A percentile compares a stretch with the other conserved stretches of the same genome.
phyloP scores from a whole-genome alignment of 495 filamentous ascomycete species.

The Penicillium egyptiacum region DNA sequence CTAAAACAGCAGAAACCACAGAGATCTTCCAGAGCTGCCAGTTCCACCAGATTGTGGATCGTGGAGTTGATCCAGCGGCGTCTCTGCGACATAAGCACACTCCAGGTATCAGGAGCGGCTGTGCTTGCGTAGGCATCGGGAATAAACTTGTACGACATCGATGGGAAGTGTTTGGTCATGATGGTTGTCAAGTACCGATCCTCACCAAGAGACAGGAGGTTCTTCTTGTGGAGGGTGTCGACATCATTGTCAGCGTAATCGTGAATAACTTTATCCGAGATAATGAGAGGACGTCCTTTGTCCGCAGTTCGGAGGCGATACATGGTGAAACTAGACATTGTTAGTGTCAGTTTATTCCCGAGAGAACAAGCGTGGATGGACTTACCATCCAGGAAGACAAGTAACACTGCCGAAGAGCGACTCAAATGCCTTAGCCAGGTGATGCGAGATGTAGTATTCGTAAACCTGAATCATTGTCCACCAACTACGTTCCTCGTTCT shows the following conservation, averaged over 20 bases:
- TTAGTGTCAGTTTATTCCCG: slow-evolving; percentile 30
- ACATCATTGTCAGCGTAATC: slow-evolving; percentile 87
- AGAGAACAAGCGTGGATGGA: slow-evolving; percentile 2
- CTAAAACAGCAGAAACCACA: slow-evolving; percentile 99
- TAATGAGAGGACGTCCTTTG: slow-evolving; percentile 86
- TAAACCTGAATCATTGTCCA: slow-evolving; percentile 99
- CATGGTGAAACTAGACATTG: slow-evolving; percentile 83
- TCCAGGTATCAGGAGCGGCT: slow-evolving; percentile 90
- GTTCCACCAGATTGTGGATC: slow-evolving; percentile 88
- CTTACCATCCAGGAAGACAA: slow-evolving; percentile 97
- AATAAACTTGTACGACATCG: slow-evolving; percentile 95
- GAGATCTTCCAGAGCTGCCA: slow-evolving; percentile 83
- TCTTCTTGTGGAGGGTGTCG: slow-evolving; percentile 98
- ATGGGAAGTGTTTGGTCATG: slow-evolving; percentile 96
- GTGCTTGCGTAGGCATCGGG: slow-evolving; percentile 90
- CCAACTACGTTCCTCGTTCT: slow-evolving; percentile 92
- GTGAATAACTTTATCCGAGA: slow-evolving; percentile 78
- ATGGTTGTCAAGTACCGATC: slow-evolving; percentile 97
- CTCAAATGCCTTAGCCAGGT: slow-evolving; percentile 91
- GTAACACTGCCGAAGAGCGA: slow-evolving; percentile 94
- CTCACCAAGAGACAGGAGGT: slow-evolving; percentile 89
- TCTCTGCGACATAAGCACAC: slow-evolving; percentile 87
- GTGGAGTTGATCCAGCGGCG: slow-evolving; percentile 99
- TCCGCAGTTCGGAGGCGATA: slow-evolving; percentile 93
- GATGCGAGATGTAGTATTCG: slow-evolving; percentile 96